Evolutionary conservation across 352 stramenopile species (phyloP), one percentile per base, ranked within the genome.

Genomic region (Phytophthora ohioensis): DNA sequence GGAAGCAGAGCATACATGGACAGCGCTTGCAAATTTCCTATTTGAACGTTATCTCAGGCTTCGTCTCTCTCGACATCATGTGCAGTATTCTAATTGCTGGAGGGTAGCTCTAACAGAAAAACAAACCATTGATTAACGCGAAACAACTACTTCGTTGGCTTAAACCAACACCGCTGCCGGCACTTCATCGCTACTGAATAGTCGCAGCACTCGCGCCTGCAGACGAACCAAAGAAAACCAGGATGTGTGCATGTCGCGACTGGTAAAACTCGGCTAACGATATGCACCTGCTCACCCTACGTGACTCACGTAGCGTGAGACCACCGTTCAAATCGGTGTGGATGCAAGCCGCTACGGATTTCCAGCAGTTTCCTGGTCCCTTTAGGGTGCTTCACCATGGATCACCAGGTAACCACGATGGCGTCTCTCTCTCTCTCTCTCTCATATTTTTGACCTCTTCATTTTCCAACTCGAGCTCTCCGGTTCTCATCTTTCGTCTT

Each of bases 281-380:
- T 62, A 8, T 59, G 36, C 39, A 34, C 54, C 0, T 13, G 27
- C 38, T 61, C 54, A 53, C 42, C 13, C 31, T 27, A 27, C 21
- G 21, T 27, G 21, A 27, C 21, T 27, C 21, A 27, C 21, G 21
- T 2, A 35, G 27, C 11, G 42, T 45, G 42, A 45, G 56, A 15
- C 41, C 32, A 63, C 56, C 17, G 31, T 63, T 63, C 56, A 63
- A 63, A 63, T 63, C 56, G 15, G 34, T 38, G n/a, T 31, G 31
- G 56, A 63, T 52, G 15, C 32, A 46, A 39, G 38, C 21, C 56
- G 42, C 42, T 42, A 36, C 42, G 32, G 31, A 63, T 63, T 54
- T 54, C 42, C 31, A 63, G 56, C 42, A 63, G 56, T 17, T 63
- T 17, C 31, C 35, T 13, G 42, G 42, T 30, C 42, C 56, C 56